Percentiles rank a stretch among this genome's conserved stretches.
These are phyloP conservation scores for Xylaria sp. DNA, from an alignment of 2,329 filamentous ascomycete genomes.

Conservation along the genomic window DNA sequence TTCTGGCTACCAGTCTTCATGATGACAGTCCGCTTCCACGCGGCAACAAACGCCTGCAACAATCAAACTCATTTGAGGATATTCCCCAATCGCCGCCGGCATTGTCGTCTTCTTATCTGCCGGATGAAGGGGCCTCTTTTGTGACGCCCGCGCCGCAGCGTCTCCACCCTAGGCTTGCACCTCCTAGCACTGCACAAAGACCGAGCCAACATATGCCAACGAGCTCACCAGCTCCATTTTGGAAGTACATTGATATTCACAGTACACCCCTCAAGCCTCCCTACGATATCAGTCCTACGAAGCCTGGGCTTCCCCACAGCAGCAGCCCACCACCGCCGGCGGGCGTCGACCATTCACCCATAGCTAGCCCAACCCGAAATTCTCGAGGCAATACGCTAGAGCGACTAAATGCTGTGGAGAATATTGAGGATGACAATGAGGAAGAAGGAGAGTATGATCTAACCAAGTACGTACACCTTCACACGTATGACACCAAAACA, in stretches of 20 bases:
- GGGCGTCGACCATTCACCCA: conserved; percentile 60
- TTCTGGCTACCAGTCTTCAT: conserved; percentile 55
- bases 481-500: not conserved
- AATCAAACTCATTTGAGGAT: conserved; percentile 59
- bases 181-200: conserved; percentile 82
- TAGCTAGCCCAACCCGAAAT: conserved; percentile 62
- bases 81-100: conserved; percentile 67
- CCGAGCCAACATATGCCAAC: conserved; percentile 89
- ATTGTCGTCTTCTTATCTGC: conserved; percentile 70
- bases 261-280: conserved; percentile 73
- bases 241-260: conserved; percentile 83
- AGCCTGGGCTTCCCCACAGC: conserved; percentile 61
- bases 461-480: conserved; percentile 60
- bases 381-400: conserved; percentile 46
- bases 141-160: conserved; percentile 79
- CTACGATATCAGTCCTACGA: conserved; percentile 70
- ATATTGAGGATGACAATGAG: conserved; percentile 51
- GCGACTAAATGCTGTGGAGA: conserved; percentile 38
- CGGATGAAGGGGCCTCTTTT: conserved; percentile 70
- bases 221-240: conserved; percentile 86
- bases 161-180: conserved; percentile 78
- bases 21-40: conserved; percentile 73
- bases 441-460: conserved; percentile 69
- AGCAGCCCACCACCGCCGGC: conserved; percentile 68
- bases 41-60: conserved; percentile 59